Evolutionary conservation across 2,329 filamentous ascomycete species (phyloP), one percentile per base, ranked within the genome.

Genomic region (Alternaria brassicicola): DNA sequence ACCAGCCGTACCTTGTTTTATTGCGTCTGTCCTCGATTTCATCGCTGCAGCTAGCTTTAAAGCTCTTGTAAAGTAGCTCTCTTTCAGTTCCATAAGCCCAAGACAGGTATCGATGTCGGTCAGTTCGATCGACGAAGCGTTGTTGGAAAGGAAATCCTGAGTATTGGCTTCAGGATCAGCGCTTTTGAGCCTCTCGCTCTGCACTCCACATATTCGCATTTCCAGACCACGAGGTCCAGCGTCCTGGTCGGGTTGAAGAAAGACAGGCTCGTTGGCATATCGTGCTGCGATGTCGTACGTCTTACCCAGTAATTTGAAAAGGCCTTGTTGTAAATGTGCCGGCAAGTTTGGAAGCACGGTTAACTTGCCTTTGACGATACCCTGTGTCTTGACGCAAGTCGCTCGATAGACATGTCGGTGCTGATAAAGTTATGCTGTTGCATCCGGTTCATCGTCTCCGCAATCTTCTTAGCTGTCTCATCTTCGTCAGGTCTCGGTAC

Each of bases 381-480:
- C 66, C 28, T 66, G 62, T 17, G 62, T 66, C 19, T 33, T 47
- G 28, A 78, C 63, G 52, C 78, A 71, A 7, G 73, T 78, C 31
- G 75, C 76, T n/a, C 76, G 74, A 31, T 76, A 68, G 41, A 68
- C 75, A 61, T 77, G 76, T 39, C 69, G 68, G 59, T 78, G 72
- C 55, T 75, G 73, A 52, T 78, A 68, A 78, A 77, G 43, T 78
- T 77, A 67, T 77, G 76, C 69, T 78, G 76, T 59, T 79, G 75
- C 65, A 78, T 74, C 49, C 74, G 74, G 52, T 74, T 73, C 54
- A 77, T 76, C 12, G 75, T 74, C 45, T 70, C 70, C 42, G 74
- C 66, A 42, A 78, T 78, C 61, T 72, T 72, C 62, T 64, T 42
- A 57, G 58, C 72, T 58, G 66, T 77, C 64, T 76, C 69, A 52